Conservation (phyloP, 2,329 filamentous ascomycete genomes). For the Xylariaceae sp. region DNA sequence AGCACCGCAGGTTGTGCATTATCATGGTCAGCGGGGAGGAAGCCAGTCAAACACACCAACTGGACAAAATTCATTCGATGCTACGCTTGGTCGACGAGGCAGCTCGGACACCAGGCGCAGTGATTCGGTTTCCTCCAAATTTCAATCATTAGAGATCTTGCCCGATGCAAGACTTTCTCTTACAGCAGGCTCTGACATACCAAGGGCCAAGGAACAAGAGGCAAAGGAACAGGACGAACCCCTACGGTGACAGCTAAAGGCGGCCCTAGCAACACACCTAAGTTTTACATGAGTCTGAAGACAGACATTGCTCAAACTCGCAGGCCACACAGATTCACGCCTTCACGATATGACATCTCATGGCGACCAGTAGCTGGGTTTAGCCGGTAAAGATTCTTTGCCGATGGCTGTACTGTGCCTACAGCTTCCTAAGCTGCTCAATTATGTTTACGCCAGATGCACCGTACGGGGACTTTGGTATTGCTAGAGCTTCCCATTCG, state of each 20-base stretch:
- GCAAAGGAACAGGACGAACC: slow-evolving; percentile 18
- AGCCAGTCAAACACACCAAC: slow-evolving; percentile 63
- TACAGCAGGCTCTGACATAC: slow-evolving; percentile 16
- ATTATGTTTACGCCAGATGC: neutral
- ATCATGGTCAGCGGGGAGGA: slow-evolving; percentile 62
- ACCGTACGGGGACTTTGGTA: neutral
- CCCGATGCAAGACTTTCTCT: slow-evolving; percentile 35
- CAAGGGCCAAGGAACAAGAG: slow-evolving; percentile 18
- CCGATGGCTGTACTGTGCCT: neutral
- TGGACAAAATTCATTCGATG: slow-evolving; percentile 46
- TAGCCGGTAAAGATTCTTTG: neutral
- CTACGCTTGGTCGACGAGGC: slow-evolving; percentile 41
- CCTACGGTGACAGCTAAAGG: slow-evolving; percentile 15
- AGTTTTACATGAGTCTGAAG: neutral
- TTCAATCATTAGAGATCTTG: slow-evolving; percentile 38
- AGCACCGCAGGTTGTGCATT: slow-evolving; percentile 60
- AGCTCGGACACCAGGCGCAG: slow-evolving; percentile 45
- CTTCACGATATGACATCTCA: neutral
- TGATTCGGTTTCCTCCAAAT: slow-evolving; percentile 33
- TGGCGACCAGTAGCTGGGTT: neutral
- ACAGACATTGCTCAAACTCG: neutral
- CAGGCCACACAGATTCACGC: neutral
- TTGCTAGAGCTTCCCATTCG: neutral
- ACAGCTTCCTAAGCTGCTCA: neutral
- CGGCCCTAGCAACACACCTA: neutral